Conservation (phyloP, 2,329 filamentous ascomycete genomes). For the Teratosphaeria nubilosa region DNA sequence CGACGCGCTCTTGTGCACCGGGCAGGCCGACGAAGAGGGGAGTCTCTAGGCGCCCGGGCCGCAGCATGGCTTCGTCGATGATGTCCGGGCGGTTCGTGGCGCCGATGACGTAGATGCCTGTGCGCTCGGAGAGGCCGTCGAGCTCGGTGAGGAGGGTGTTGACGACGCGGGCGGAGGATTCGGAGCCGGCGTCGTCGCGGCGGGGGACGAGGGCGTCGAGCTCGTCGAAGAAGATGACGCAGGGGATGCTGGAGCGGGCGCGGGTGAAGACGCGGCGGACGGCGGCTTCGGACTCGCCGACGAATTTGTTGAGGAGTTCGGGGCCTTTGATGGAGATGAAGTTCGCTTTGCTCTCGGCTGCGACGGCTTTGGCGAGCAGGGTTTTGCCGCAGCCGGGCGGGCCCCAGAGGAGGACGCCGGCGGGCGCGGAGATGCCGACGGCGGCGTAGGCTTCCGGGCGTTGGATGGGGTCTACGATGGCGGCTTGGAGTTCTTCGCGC, state of each 20-base stretch:
- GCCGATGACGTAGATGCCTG: conserved; percentile 86
- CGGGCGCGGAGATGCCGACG: conserved; percentile 70
- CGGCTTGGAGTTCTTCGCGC: conserved; percentile 69
- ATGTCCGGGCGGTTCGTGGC: conserved; percentile 94
- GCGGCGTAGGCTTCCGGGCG: conserved; percentile 65
- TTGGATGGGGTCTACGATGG: conserved; percentile 83
- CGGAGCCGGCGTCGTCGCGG: conserved; percentile 64
- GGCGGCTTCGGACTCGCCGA: conserved; percentile 89
- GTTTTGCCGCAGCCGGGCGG: conserved; percentile 97
- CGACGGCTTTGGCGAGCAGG: conserved; percentile 87
- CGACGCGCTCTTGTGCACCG: conserved; percentile 64
- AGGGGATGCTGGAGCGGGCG: conserved; percentile 76
- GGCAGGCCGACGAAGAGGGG: conserved; percentile 86
- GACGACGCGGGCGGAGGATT: conserved; percentile 80
- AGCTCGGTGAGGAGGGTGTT: conserved; percentile 92
- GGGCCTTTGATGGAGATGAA: conserved; percentile 98
- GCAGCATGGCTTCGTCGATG: conserved; percentile 90
- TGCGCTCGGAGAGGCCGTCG: conserved; percentile 65
- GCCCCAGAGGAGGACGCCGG: conserved; percentile 89
- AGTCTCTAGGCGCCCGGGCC: conserved; percentile 79
- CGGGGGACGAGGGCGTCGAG: conserved; percentile 84
- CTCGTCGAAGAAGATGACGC: conserved; percentile 97
- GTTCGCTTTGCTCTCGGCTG: conserved; percentile 89
- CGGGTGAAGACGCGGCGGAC: conserved; percentile 86
- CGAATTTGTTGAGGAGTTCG: conserved; percentile 93